Percentiles rank a stretch among this genome's conserved stretches.
These are phyloP conservation scores for Aureobasidium pullulans DNA, from an alignment of 2,329 filamentous ascomycete species.

Conservation along the genomic window DNA sequence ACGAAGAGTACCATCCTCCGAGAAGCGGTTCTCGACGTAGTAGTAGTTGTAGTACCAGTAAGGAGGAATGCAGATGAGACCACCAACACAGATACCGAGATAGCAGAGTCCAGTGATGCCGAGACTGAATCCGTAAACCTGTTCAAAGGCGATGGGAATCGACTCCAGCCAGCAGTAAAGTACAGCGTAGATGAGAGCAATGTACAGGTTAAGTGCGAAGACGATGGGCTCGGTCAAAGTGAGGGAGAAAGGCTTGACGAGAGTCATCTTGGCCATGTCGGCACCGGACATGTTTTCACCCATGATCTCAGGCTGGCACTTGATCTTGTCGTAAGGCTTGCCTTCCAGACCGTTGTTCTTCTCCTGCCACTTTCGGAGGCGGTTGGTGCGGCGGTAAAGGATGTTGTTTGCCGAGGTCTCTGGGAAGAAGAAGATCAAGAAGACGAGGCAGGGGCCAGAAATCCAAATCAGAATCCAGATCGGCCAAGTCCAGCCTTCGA, in stretches of 20 bases:
- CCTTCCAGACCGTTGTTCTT: slow-evolving; percentile 29
- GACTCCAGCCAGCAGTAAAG: slow-evolving; percentile 39
- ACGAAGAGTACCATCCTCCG: slow-evolving; percentile 32
- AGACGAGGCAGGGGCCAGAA: slow-evolving; percentile 30
- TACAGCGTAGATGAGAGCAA: slow-evolving; percentile 35
- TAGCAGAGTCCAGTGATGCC: slow-evolving; percentile 28
- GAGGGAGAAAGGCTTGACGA: slow-evolving; percentile 37
- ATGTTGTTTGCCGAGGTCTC: slow-evolving; percentile 36
- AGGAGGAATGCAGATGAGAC: slow-evolving; percentile 30
- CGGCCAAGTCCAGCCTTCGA: slow-evolving; percentile 32
- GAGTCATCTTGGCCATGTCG: slow-evolving; percentile 34
- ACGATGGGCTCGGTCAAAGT: slow-evolving; percentile 34
- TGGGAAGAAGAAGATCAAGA: slow-evolving; percentile 33
- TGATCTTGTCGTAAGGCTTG: slow-evolving; percentile 27
- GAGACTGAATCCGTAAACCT: slow-evolving; percentile 33
- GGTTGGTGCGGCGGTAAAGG: slow-evolving; percentile 33
- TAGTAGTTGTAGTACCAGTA: slow-evolving; percentile 17
- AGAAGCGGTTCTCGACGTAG: slow-evolving; percentile 33
- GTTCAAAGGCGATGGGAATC: slow-evolving; percentile 37
- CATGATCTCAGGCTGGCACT: slow-evolving; percentile 35
- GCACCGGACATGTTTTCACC: slow-evolving; percentile 29
- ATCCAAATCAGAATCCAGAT: slow-evolving; percentile 38
- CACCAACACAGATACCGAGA: slow-evolving; percentile 33
- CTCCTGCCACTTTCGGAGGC: slow-evolving; percentile 31
- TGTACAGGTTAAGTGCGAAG: slow-evolving; percentile 38